These are phyloP conservation scores for Agrocybe chaxingu DNA, from an alignment of 768 basidiomycete species.

Conservation along the genomic window DNA sequence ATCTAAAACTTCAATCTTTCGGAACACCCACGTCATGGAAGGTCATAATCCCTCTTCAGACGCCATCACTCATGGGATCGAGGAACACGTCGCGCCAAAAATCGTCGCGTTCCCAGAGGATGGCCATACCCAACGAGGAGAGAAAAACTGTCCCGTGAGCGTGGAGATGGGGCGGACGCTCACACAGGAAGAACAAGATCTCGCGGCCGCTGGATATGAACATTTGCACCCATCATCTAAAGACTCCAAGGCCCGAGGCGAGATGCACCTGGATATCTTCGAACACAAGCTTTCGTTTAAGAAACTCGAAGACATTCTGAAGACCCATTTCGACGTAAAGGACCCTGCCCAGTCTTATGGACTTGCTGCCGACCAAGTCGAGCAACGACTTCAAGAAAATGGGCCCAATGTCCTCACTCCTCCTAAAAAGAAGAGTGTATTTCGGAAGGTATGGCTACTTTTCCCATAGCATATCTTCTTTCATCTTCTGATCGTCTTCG, in stretches of 20 bases:
- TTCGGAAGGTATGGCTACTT: constrained; percentile 48
- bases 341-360: constrained; percentile 50
- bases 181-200: constrained; percentile 64
- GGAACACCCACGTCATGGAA: constrained; percentile 16
- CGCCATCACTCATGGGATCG: constrained; percentile 21
- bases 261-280: constrained; percentile 50
- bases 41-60: constrained; percentile 13
- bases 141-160: constrained; percentile 43
- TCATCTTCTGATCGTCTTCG: constrained; percentile 4
- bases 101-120: constrained; percentile 51
- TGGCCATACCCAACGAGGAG: constrained; percentile 35
- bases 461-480: neutral
- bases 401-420: constrained; percentile 65
- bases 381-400: constrained; percentile 48
- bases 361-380: constrained; percentile 50
- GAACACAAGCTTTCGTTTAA: constrained; percentile 50
- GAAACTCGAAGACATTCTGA: constrained; percentile 36
- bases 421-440: constrained; percentile 62
- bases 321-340: constrained; percentile 49
- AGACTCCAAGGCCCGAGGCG: constrained; percentile 26
- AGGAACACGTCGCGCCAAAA: constrained; percentile 34
- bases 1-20: too few species aligned
- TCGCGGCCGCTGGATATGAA: constrained; percentile 68
- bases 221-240: constrained; percentile 42
- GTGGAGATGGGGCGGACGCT: constrained; percentile 59